Evolutionary conservation across 1,139 yeast species (phyloP), one percentile per base, ranked within the genome.

Genomic region (Arxiozyma telluris): DNA sequence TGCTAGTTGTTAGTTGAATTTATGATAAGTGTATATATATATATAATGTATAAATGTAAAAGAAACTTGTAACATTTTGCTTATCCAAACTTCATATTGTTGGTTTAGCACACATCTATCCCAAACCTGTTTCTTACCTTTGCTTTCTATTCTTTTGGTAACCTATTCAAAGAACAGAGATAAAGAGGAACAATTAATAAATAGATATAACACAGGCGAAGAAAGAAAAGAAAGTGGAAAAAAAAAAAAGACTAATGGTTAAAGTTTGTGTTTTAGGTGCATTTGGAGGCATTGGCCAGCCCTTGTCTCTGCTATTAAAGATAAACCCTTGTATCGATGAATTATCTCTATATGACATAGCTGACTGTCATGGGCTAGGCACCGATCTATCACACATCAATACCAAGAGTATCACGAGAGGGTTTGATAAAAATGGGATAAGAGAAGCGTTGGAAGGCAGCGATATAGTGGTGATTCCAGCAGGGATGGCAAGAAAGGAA

Each of bases 231-330:
- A 6, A 9, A 17, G 4, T 18, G 20, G 2, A 17, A 30, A 20
- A n/a, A 18, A 1, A 18, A 1, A 41, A 44, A 7, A 15, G 18
- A 1, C 45, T 23, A 23, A 80, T 77, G 81, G 81, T 82, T 54
- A 83, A 83, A 73, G 89, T 83, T 56, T 79, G 89, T 54, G 86
- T 84, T 58, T 76, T 85, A 61, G 90, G 91, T 59, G 90, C 90
- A 49, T 86, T 89, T 51, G 90, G 91, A 59, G 91, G 91, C 59
- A 84, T 84, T 64, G 91, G 91, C 50, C 90, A 84, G 68, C 89
- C 90, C 44, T 74, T 84, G 50, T 84, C 90, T 1, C 72, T 84
- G 54, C 73, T 84, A 57, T 73, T 84, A 60, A 83, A 84, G 66
- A 71, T 82, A 54, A 80, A 81, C 62, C 77, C 80, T 11, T 68